Evolutionary conservation across 2,329 filamentous ascomycete genomes (phyloP).

Genomic region (Trichoderma semiorbis): DNA sequence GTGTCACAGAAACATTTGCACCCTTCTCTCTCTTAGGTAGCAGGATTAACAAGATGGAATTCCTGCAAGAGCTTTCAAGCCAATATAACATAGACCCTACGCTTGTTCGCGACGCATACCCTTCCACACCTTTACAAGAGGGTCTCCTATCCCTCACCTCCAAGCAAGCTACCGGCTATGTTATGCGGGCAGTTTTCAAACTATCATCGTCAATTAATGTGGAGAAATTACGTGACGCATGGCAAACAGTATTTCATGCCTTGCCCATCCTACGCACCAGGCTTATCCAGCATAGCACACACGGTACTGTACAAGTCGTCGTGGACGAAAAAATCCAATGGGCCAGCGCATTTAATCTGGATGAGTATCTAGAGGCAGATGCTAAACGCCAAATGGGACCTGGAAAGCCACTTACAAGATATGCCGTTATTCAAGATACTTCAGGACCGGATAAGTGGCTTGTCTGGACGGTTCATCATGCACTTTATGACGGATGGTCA

Average conservation of each 20-base stretch:
- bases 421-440: conserved; percentile 35
- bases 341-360: conserved; percentile 25
- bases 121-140: not conserved
- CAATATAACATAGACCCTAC: not conserved
- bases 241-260: not conserved
- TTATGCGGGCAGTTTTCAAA: not conserved
- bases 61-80: not conserved
- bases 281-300: not conserved
- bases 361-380: conserved; percentile 37
- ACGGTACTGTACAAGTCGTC: conserved; percentile 29
- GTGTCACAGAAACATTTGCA: not conserved
- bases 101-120: not conserved
- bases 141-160: not conserved
- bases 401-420: conserved; percentile 40
- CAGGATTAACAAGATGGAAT: not conserved
- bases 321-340: conserved; percentile 36
- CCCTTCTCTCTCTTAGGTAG: not conserved
- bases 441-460: conserved; percentile 38
- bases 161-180: not conserved
- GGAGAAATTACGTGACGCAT: not conserved
- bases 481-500: conserved; percentile 45
- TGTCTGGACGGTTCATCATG: conserved; percentile 44
- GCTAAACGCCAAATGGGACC: conserved; percentile 35
- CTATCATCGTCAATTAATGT: not conserved
- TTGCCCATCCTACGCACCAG: not conserved